Conservation (phyloP, 1,284 basidiomycete genomes). For the Cryptococcus sp. region DNA sequence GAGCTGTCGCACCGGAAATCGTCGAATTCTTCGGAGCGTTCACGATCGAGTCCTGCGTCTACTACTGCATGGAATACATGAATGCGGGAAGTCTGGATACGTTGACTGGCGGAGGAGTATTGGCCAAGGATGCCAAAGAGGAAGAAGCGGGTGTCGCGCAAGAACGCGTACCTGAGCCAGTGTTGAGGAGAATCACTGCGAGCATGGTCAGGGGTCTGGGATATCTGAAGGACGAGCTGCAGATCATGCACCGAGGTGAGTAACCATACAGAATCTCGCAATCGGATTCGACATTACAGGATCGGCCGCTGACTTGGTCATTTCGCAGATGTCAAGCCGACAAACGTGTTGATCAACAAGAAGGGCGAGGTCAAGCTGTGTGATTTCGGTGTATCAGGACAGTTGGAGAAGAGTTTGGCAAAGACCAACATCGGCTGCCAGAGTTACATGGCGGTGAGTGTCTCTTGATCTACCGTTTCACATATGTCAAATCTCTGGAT, state of each 20-base stretch:
- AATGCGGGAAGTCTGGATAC: conserved; percentile 93
- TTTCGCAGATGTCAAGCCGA: conserved; percentile 76
- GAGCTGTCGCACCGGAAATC: conserved; percentile 85
- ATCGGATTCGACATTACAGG: background rate
- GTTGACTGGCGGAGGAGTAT: conserved; percentile 61
- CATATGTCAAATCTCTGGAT: background rate
- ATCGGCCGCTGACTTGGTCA: background rate
- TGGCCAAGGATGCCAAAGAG: conserved; percentile 28
- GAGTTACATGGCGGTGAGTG: conserved; percentile 91
- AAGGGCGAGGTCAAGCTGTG: conserved; percentile 92
- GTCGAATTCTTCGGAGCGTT: conserved; percentile 99
- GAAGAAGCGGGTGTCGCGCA: conserved; percentile 52
- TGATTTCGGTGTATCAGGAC: conserved; percentile 97
- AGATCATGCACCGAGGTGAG: conserved; percentile 92
- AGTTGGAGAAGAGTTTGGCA: conserved; percentile 92
- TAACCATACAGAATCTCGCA: conserved; percentile 4
- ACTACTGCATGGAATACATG: conserved; percentile 99
- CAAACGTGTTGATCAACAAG: conserved; percentile 89
- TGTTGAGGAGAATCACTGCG: conserved; percentile 79
- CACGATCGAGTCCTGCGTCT: conserved; percentile 97
- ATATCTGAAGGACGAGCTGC: conserved; percentile 93
- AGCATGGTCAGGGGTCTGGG: conserved; percentile 88
- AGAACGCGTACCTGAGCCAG: conserved; percentile 70
- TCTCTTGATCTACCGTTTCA: conserved; percentile 5
- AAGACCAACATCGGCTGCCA: conserved; percentile 99